Base-by-base conservation (phyloP, 1,284 basidiomycete species). In the Malassezia restricta region DNA sequence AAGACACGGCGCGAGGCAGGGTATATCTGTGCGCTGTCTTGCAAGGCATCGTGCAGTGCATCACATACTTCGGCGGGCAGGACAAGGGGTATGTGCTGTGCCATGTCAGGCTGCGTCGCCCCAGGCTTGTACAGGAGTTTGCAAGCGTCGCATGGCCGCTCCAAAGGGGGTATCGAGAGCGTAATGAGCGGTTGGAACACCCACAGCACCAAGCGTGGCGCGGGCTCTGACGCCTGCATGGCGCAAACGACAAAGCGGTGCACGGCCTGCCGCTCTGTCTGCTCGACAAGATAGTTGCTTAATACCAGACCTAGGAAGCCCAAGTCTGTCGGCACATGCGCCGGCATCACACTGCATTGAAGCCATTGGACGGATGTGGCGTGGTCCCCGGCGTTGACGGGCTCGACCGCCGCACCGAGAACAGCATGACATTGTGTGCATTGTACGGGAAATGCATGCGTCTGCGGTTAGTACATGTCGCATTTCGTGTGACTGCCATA, bases 211-310 rank as follows among this genome's bases (percentile, higher is more conserved):
- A 50, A 39, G 28, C 40, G 39, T 1, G 53, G 43, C 12, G 20
- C 8, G 27, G 14, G 8, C 14, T 29, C 15, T 9, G 31, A 14
- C 5, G 28, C n/a, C 12, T 38, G 29, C 8, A 44, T 15, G 8
- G 17, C 29, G 15, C 33, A 28, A 28, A 55, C 20, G 29, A 39
- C n/a, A 24, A 55, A 55, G 27, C 50, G 48, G 29, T 55, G 53
- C 38, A 50, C 48, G 20, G 53, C 53, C 33, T 55, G 53, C 17
- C 53, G 47, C 30, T 50, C 53, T 5, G 39, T 45, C 31, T 55
- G 53, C 49, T 49, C 53, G 9, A 55, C 43, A 8, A 55, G 28
- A 30, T 55, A 50, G 12, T 49, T 40, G 5, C 42, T 27, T 11
- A 50, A n/a, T 1, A 50, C 41, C 5, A 30, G 24, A 11, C 37